Conservation (phyloP, 768 basidiomycete species). For the Termitomyces sp. region DNA sequence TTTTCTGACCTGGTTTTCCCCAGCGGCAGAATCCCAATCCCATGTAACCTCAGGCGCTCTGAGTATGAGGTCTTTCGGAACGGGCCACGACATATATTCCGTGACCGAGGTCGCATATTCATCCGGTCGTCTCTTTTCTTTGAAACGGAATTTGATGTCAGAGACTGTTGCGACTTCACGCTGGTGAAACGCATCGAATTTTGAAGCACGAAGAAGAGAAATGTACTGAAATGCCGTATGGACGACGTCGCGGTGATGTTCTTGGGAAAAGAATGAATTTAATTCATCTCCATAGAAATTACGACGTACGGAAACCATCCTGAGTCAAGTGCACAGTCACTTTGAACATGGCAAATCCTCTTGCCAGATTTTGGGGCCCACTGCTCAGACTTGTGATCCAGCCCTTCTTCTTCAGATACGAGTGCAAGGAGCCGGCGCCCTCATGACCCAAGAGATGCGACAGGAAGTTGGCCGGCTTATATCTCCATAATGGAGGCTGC, state of each 20-base stretch:
- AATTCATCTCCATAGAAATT: neutral
- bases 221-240: constrained; percentile 78
- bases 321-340: constrained; percentile 76
- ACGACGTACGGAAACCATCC: constrained; percentile 76
- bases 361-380: constrained; percentile 66
- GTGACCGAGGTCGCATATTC: constrained; percentile 75
- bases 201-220: constrained; percentile 58
- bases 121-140: constrained; percentile 79
- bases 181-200: constrained; percentile 65
- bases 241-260: constrained; percentile 70
- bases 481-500: constrained; percentile 69
- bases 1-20: constrained; percentile 51
- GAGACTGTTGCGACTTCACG: constrained; percentile 72
- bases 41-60: constrained; percentile 67
- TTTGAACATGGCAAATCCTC: constrained; percentile 90
- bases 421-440: constrained; percentile 86
- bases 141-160: constrained; percentile 77
- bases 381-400: constrained; percentile 78
- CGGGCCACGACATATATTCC: constrained; percentile 74
- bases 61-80: constrained; percentile 74
- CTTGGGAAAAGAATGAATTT: constrained; percentile 33
- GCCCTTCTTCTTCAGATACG: constrained; percentile 85
- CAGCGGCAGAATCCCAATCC: constrained; percentile 62
- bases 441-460: constrained; percentile 89
- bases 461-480: constrained; percentile 75